Conservation (phyloP, 78 protist species). For the Dictyostelium discoideum region DNA sequence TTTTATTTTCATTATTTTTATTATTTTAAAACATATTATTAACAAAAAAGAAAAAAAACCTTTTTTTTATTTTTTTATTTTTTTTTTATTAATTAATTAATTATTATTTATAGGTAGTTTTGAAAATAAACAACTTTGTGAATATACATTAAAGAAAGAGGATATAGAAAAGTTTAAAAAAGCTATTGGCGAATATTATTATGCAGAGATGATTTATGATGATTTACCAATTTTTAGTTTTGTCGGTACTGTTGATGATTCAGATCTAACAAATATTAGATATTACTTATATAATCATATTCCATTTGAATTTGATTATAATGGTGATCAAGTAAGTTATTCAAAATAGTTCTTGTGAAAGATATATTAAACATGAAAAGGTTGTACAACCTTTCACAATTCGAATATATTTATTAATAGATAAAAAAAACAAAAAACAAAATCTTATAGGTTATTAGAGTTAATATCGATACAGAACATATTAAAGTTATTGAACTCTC, state of each 20-base stretch:
- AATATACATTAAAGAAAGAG: slow-evolving; percentile 31
- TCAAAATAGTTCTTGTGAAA: too few species aligned
- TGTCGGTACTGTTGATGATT: slow-evolving; percentile 74
- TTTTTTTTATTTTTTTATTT: neutral
- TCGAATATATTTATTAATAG: too few species aligned
- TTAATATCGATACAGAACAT: slow-evolving; percentile 35
- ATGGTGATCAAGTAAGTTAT: slow-evolving; percentile 87
- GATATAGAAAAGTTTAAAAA: slow-evolving; percentile 81
- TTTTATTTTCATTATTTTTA: neutral
- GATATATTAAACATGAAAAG: neutral
- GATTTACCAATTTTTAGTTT: slow-evolving; percentile 48
- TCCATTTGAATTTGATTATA: slow-evolving; percentile 92
- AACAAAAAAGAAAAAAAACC: too few species aligned
- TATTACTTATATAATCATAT: slow-evolving; percentile 91
- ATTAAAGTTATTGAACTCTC: slow-evolving; percentile 45
- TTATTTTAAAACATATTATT: neutral
- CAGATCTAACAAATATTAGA: neutral
- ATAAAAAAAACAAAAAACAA: neutral
- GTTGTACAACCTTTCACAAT: too few species aligned
- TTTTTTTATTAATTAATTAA: neutral
- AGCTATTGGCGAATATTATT: slow-evolving; percentile 92
- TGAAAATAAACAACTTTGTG: slow-evolving; percentile 80
- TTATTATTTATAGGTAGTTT: neutral
- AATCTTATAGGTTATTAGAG: slow-evolving; percentile 17
- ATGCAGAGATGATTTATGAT: slow-evolving; percentile 92